phyloP scores from a whole-genome alignment of 371 early-diverging fungal genomes.

The Rhizopus arrhizus region DNA sequence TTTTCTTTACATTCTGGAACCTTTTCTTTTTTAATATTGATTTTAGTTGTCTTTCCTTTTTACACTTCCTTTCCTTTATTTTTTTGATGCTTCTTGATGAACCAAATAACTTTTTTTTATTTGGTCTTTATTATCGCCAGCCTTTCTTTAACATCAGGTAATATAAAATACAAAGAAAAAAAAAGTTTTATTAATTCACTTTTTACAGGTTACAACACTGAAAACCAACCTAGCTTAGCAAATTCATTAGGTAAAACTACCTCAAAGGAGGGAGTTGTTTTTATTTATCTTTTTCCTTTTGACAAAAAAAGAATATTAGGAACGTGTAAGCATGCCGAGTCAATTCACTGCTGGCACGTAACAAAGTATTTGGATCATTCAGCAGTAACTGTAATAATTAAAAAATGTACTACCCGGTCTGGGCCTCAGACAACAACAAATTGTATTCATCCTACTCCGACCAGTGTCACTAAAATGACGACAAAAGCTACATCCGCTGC shows the following conservation, averaged over 20 bases:
- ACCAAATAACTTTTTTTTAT: slow-evolving; percentile 34
- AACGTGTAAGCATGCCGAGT: neutral
- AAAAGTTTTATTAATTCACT: neutral
- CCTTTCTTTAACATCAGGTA: slow-evolving; percentile 22
- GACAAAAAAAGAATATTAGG: neutral
- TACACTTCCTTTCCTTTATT: slow-evolving; percentile 1
- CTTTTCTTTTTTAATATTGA: neutral
- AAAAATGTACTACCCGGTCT: slow-evolving; percentile 5
- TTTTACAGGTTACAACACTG: neutral
- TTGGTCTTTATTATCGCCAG: slow-evolving; percentile 26
- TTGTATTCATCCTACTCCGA: neutral
- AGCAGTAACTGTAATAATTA: slow-evolving; percentile 1
- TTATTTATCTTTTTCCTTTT: neutral
- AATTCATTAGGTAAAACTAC: neutral
- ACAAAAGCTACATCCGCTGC: neutral
- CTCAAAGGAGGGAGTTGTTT: neutral
- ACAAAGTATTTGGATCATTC: neutral
- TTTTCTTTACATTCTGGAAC: neutral
- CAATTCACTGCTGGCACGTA: neutral
- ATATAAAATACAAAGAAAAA: neutral
- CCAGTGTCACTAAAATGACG: neutral
- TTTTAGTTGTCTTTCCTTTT: neutral
- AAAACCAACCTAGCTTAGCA: neutral
- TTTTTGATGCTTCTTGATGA: slow-evolving; percentile 31
- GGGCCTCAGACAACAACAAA: neutral